Evolutionary conservation across 371 early-diverging fungal genomes (phyloP), one percentile per base, ranked within the genome.

Genomic region (Apophysomyces elegans): DNA sequence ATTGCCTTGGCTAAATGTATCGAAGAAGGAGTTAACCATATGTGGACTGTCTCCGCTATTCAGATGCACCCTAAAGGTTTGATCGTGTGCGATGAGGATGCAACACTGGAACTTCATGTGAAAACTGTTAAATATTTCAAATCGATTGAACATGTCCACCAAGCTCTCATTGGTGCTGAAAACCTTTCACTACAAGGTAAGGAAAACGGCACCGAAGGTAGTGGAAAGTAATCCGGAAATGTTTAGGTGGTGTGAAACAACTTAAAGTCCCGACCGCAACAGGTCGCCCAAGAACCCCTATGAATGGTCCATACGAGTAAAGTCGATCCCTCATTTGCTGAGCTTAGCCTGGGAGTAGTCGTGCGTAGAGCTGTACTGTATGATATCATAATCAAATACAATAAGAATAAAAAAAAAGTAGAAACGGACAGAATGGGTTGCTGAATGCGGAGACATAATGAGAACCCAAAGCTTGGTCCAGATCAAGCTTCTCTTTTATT

Each of bases 1-100:
- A 76, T 91, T 58, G 91, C 92, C 7, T 73, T 92, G 66, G 90
- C 91, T 62, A 91, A 92, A 75, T 93, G 93, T 76, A 91, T 93
- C 58, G 94, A 93, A 75, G 91, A 90, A 61, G 86, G 84, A 37
- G 91, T 93, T 67, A 92, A 92, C 79, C 92, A 92, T 78, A 93
- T 93, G 93, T 93, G 92, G 92, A 93, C 94, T 4, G 91, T 93
- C 62, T 92, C 92, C 13, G 94, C 92, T 36, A 89, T 93, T 64
- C 93, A 93, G 73, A 76, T 90, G 63, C 93, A 93, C 66, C 92
- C 93, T 38, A 88, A 88, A 59, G 89, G 91, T 54, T 84, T 93
- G 81, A 84, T 93, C 72, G 92, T 92, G 65, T 93, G 94, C 67
- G 92, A 93, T 78, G 94, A 93, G 79, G 94, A 93, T 62, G 92